Evolutionary conservation across 2,329 filamentous ascomycete genomes (phyloP).

Genomic region (Lachnellula hyalina): DNA sequence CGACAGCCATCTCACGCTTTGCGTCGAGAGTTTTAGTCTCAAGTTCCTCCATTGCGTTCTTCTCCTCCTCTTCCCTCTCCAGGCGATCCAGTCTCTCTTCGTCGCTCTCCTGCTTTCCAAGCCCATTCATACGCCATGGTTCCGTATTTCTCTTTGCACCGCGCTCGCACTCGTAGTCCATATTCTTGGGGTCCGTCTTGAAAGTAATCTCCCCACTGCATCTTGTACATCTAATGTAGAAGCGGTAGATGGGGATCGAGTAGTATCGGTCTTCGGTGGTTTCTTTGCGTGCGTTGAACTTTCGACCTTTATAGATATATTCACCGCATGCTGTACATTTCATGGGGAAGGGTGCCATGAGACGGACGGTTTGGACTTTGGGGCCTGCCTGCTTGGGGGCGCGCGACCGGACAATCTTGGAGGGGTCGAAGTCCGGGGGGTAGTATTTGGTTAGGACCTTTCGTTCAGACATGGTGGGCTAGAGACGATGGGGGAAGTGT

Average conservation of each 20-base stretch:
- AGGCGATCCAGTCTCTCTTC: constrained; percentile 81
- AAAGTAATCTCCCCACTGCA: constrained; percentile 87
- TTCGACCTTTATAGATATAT: constrained; percentile 88
- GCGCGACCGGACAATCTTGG: constrained; percentile 65
- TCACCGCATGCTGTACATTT: constrained; percentile 65
- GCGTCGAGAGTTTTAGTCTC: constrained; percentile 92
- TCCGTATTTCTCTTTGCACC: constrained; percentile 90
- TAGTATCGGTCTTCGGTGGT: constrained; percentile 89
- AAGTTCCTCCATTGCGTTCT: constrained; percentile 90
- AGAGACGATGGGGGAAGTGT: not conserved
- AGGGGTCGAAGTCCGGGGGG: constrained; percentile 82
- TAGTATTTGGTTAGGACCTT: constrained; percentile 69
- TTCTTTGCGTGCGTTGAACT: constrained; percentile 94
- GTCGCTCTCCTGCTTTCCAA: constrained; percentile 68
- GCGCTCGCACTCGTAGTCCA: constrained; percentile 78
- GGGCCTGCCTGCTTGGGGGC: constrained; percentile 69
- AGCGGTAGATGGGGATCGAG: constrained; percentile 78
- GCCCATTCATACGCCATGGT: constrained; percentile 64
- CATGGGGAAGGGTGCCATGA: constrained; percentile 87
- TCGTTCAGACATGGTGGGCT: constrained; percentile 68
- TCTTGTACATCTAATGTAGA: constrained; percentile 86
- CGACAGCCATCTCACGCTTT: constrained; percentile 92
- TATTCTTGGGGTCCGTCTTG: constrained; percentile 89
- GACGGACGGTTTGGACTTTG: constrained; percentile 76
- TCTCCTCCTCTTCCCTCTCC: constrained; percentile 73